A percentile compares a stretch with the other conserved stretches of the same genome.
Evolutionary conservation across 495 filamentous ascomycete species (phyloP).

Genomic region (Penicillium mononematosum): DNA sequence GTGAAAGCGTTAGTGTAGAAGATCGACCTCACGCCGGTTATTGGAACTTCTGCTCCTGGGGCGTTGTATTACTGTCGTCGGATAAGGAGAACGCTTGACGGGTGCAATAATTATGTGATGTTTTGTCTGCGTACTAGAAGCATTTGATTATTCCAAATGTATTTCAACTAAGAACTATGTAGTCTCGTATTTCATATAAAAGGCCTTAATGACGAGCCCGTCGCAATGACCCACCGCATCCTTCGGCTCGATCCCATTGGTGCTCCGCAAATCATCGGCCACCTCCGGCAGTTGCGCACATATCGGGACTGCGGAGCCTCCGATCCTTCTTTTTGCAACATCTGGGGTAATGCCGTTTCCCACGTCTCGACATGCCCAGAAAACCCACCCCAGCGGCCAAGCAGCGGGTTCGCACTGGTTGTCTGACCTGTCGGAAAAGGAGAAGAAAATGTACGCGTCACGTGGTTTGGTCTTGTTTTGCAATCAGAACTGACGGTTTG

Average conservation of each 20-base stretch:
- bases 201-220: background rate
- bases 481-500: background rate
- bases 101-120: too few species aligned
- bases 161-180: too few species aligned
- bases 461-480: background rate
- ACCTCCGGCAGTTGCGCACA: conserved; percentile 12
- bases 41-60: too few species aligned
- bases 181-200: background rate
- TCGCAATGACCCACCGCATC: background rate
- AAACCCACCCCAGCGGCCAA: conserved; percentile 30
- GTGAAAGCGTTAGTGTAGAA: too few species aligned
- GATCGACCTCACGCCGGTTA: too few species aligned
- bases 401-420: conserved; percentile 30
- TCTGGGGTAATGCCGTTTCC: conserved; percentile 20
- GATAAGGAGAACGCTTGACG: too few species aligned
- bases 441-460: conserved; percentile 28
- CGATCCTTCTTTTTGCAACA: conserved; percentile 14
- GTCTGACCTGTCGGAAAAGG: conserved; percentile 29
- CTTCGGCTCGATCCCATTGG: conserved; percentile 12
- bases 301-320: conserved; percentile 25
- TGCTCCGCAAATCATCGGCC: conserved; percentile 11
- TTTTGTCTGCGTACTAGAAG: too few species aligned
- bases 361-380: conserved; percentile 23
- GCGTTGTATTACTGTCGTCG: too few species aligned
- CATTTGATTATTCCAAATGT: background rate